A percentile compares a stretch with the other conserved stretches of the same genome.
Conservation (phyloP, 805 yeast species). For the Kodamaea nitidulidarum region DNA sequence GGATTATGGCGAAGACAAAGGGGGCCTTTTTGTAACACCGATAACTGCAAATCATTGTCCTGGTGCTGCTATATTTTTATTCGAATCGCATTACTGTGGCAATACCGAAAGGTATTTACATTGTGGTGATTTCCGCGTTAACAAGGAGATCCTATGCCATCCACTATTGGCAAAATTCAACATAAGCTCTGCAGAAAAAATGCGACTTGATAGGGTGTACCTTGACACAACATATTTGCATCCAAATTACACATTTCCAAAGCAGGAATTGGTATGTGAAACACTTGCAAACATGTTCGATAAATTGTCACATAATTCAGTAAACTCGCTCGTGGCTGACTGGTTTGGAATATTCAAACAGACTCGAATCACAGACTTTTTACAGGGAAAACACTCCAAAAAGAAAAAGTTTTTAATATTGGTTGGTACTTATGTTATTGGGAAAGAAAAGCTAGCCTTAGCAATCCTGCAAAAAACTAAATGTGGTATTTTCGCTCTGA, state of each 20-base stretch:
- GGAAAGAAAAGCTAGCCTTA: slow-evolving; percentile 83
- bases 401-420: slow-evolving; percentile 50
- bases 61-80: slow-evolving; percentile 80
- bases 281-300: slow-evolving; percentile 53
- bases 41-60: slow-evolving; percentile 96
- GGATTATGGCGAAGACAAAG: slow-evolving; percentile 17
- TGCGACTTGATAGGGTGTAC: slow-evolving; percentile 57
- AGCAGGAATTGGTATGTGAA: slow-evolving; percentile 64
- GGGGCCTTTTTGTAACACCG: slow-evolving; percentile 50
- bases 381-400: slow-evolving; percentile 9
- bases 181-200: not conserved
- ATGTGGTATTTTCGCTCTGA: slow-evolving; percentile 53
- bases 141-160: slow-evolving; percentile 44
- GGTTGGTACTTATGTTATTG: slow-evolving; percentile 88
- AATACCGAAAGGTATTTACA: slow-evolving; percentile 49
- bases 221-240: slow-evolving; percentile 88
- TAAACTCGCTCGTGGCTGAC: slow-evolving; percentile 18
- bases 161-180: slow-evolving; percentile 23
- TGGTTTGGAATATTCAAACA: slow-evolving; percentile 36
- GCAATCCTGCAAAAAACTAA: slow-evolving; percentile 49
- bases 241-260: slow-evolving; percentile 72
- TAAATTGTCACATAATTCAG: slow-evolving; percentile 22
- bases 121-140: slow-evolving; percentile 91
- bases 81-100: slow-evolving; percentile 42
- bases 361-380: slow-evolving; percentile 38